phyloP scores from a whole-genome alignment of 352 stramenopile genomes.

The Globisporangium mamillatum region DNA sequence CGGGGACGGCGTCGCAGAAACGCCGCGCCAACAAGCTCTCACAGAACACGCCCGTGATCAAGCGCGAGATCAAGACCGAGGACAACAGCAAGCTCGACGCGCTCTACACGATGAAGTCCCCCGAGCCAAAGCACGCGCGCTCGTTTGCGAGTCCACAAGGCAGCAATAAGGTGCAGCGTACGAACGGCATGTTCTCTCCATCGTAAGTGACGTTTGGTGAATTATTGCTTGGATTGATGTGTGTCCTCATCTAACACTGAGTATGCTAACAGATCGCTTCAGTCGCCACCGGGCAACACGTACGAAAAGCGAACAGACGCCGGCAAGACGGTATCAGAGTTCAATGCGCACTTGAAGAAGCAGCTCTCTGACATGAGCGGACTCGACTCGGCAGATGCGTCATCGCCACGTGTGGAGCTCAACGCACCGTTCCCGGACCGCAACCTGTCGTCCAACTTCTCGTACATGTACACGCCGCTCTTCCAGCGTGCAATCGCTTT shows the following conservation, averaged over 20 bases:
- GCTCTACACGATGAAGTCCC: slow-evolving; percentile 74
- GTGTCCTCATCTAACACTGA: not conserved
- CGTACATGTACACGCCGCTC: slow-evolving; percentile 86
- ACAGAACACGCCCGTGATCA: slow-evolving; percentile 52
- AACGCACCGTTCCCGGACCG: slow-evolving; percentile 47
- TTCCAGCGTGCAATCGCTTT: slow-evolving; percentile 74
- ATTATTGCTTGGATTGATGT: not conserved
- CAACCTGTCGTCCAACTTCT: slow-evolving; percentile 52
- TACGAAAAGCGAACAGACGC: slow-evolving; percentile 80
- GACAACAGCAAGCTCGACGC: slow-evolving; percentile 45
- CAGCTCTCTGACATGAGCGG: slow-evolving; percentile 26
- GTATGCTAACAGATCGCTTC: slow-evolving; percentile 37
- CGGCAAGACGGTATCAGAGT: slow-evolving; percentile 75
- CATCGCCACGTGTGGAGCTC: slow-evolving; percentile 21
- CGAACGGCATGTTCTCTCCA: slow-evolving; percentile 70
- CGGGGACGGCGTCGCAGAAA: slow-evolving; percentile 36
- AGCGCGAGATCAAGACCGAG: slow-evolving; percentile 58
- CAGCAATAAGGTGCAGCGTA: slow-evolving; percentile 65
- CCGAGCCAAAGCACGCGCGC: slow-evolving; percentile 61
- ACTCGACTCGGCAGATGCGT: slow-evolving; percentile 10
- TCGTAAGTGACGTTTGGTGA: slow-evolving; percentile 26
- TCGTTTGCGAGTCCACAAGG: slow-evolving; percentile 58
- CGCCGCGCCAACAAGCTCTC: slow-evolving; percentile 41
- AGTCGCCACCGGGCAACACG: slow-evolving; percentile 62
- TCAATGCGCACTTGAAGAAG: slow-evolving; percentile 72